Base-by-base conservation (phyloP, 176 grass and related monocot species). In the Oryza glumipatula region DNA sequence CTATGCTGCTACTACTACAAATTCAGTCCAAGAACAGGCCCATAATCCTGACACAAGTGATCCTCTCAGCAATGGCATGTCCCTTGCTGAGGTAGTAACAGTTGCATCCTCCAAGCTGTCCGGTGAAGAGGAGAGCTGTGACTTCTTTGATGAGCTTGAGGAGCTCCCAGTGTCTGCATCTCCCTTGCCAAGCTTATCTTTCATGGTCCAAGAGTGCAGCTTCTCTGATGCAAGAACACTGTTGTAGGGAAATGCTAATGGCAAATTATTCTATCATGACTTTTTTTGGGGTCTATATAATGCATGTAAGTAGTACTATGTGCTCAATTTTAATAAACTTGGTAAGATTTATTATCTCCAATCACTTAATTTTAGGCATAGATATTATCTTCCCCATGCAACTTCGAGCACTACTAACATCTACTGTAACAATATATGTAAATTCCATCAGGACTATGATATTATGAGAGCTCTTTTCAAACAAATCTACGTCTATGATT, bases 121-220 rank as follows among this genome's bases (percentile, higher is more conserved):
- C 17, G 11, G 36, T 66, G 32, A 78, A 72, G 83, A 51, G 52
- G 47, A 70, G 47, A 70, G 43, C 2, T 64, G 77, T 65, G 84
- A 79, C 67, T 65, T 86, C 65, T 86, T 72, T 38, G 67, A 86
- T 79, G 84, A 86, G 38, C 84, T 86, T 23, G 84, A 79, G 22
- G 75, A 79, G 39, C 11, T 86, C 14, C 83, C 75, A 68, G 44
- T 65, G 47, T 78, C 76, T 22, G 56, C 81, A 36, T 47, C 70
- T 74, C 70, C 56, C 14, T 16, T 72, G 16, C 70, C 54, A 71
- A 63, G 35, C 80, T 73, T 72, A 19, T 11, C 46, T 26, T 82
- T 41, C 68, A 28, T 82, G 68, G 51, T 52, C 39, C 41, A 72
- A 58, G 49, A 58, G 35, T 58, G 74, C 74, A 72, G 76, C 65